Base-by-base conservation (phyloP, 75 land plant species). In the Isoetes taiwanensis region DNA sequence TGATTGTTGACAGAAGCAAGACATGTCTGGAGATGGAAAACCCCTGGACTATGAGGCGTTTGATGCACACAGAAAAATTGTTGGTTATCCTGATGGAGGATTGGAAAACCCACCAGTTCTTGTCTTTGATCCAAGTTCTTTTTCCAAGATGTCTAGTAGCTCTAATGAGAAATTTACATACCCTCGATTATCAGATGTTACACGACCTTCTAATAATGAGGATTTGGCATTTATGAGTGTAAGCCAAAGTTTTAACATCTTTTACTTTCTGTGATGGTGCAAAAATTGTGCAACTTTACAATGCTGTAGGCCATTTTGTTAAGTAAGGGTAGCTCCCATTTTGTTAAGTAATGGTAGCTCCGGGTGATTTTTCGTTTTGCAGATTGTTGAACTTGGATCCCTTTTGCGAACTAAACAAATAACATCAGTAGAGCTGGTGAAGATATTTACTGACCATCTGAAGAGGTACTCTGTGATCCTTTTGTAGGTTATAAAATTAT, bases 191-290 rank as follows among this genome's bases (percentile, higher is more conserved):
- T 52, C 57, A 14, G 61, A 33, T 12, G 46, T 77, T 16, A 16
- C 63, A 29, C 80, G 73, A 43, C 85, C 85, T 2, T 27, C 64
- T 10, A 73, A 38, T 19, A 85, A 85, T 30, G 85, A 85, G 32
- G 90, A 85, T 53, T 67, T 85, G 53, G 89, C 84, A 39, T 85
- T 78, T 58, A 85, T 85, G 85, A 76, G 59, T 34, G 87, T 83
- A 59, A 55, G 72, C 63, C 34, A 9, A 3, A 12, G 4, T 1
- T 32, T n/a, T 56, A 21, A 11, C 26, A 12, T 33, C 41, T 32
- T 32, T 5, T 27, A 26, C 11, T 56, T 56, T 21, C 33, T 0
- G 33, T 29, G 25, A 52, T 28, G 4, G 23, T 1, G 52, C 52
- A 19, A 25, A 54, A 28, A 29, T 29, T 2, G 20, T 32, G 39